Evolutionary conservation across 1,284 basidiomycete species (phyloP).

Genomic region (Golubevia sp.): DNA sequence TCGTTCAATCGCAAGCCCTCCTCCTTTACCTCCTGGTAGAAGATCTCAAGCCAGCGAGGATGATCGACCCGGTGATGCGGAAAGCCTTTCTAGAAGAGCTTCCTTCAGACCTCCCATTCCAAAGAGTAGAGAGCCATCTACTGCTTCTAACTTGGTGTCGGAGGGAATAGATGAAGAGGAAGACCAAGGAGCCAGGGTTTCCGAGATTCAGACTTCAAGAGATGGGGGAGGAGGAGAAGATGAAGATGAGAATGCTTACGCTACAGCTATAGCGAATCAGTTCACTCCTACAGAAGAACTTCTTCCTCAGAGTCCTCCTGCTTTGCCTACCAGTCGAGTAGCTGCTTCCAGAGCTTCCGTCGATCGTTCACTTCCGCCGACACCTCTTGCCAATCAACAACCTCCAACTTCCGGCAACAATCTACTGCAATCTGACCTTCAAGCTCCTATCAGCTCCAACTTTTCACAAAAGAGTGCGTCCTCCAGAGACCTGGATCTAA

Average conservation of each 20-base stretch:
- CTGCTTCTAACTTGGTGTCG: constrained; percentile 10
- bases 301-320: not conserved
- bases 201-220: constrained; percentile 2
- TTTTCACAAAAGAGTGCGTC: constrained; percentile 8
- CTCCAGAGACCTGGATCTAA: constrained; percentile 40
- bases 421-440: not conserved
- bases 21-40: constrained; percentile 20
- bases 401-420: constrained; percentile 7
- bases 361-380: constrained; percentile 1
- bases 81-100: constrained; percentile 15
- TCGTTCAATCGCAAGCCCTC: constrained; percentile 9
- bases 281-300: not conserved
- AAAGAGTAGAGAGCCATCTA: constrained; percentile 20
- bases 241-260: not conserved
- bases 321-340: not conserved
- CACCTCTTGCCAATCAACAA: constrained; percentile 1
- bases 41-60: constrained; percentile 23
- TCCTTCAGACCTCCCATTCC: constrained; percentile 29
- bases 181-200: constrained; percentile 10
- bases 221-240: not conserved
- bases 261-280: not conserved
- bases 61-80: constrained; percentile 18
- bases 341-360: constrained; percentile 13
- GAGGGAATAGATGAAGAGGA: not conserved
- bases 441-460: not conserved